Base-by-base conservation (phyloP, 495 filamentous ascomycete species). In the Hypomontagnella submonticulosa region DNA sequence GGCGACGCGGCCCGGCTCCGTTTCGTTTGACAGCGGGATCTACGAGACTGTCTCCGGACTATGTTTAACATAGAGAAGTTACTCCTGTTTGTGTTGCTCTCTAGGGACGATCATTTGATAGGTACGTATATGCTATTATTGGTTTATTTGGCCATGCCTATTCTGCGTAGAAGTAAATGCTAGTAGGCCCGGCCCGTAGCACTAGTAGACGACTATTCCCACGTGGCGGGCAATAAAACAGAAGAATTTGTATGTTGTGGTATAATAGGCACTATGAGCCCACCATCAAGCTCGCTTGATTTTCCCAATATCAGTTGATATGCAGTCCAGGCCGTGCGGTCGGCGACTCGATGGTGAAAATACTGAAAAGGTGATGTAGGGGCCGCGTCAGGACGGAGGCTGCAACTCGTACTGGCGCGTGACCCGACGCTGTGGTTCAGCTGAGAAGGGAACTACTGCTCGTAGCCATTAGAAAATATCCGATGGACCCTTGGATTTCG, bases 201-300 rank as follows among this genome's bases (percentile, higher is more conserved):
- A 7, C 48, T 51, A 51, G 48, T n/a, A 7, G 23, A 37, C 23
- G 16, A 51, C 32, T 51, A 38, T 47, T 47, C 43, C 18, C 9
- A 27, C 18, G 43, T n/a, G 16, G 18, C 18, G 43, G 43, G 8
- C 16, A 20, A 19, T 47, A 19, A 27, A 27, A 18, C n/a, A 6
- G 11, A 18, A 8, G 4, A 27, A 27, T 19, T 7, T 6, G 2
- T 3, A 47, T 3, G 13, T 43, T 9, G 16, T 18, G 41, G 15
- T 43, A 43, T 40, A 40, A 40, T 40, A 27, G 23, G 23, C 23
- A 27, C 23, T 27, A 27, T 27, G 23, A 27, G 6, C 23, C 23
- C 23, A 27, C 6, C 6, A 6, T 27, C 23, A 27, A 3, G 23
- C 23, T 27, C 23, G 23, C 23, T 27, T 27, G 23, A 27, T 27